phyloP scores from a whole-genome alignment of 1,139 yeast genomes.

The Saccharomycopsis crataegensis region DNA sequence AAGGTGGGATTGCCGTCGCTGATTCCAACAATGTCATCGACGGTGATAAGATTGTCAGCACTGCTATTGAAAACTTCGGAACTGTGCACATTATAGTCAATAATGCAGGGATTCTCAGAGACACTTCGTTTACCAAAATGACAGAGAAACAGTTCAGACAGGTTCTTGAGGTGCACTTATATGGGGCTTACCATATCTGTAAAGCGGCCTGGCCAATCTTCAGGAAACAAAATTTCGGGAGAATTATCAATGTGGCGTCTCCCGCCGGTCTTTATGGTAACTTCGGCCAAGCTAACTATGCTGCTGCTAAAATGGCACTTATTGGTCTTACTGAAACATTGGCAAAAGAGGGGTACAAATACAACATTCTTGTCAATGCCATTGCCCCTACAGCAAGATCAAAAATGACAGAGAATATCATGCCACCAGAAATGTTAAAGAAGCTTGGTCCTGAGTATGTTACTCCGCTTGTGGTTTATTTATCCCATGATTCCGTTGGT shows the following conservation, averaged over 20 bases:
- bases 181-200: slow-evolving; percentile 82
- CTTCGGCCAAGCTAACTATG: slow-evolving; percentile 94
- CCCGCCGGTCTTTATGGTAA: slow-evolving; percentile 97
- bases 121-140: slow-evolving; percentile 70
- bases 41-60: slow-evolving; percentile 79
- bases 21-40: slow-evolving; percentile 84
- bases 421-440: slow-evolving; percentile 80
- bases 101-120: slow-evolving; percentile 91
- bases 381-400: slow-evolving; percentile 95
- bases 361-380: slow-evolving; percentile 76
- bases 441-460: slow-evolving; percentile 80
- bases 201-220: slow-evolving; percentile 92
- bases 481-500: slow-evolving; percentile 54
- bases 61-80: slow-evolving; percentile 84
- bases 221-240: slow-evolving; percentile 77
- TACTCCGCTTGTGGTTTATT: slow-evolving; percentile 80
- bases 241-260: slow-evolving; percentile 86
- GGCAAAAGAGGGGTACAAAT: slow-evolving; percentile 86
- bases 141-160: slow-evolving; percentile 68
- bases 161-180: slow-evolving; percentile 80
- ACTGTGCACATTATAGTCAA: slow-evolving; percentile 84
- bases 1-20: slow-evolving; percentile 87
- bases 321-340: slow-evolving; percentile 91
- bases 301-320: slow-evolving; percentile 87
- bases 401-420: slow-evolving; percentile 87